phyloP scores from a whole-genome alignment of 306 rosid genomes.

The Crataegus laevigata region DNA sequence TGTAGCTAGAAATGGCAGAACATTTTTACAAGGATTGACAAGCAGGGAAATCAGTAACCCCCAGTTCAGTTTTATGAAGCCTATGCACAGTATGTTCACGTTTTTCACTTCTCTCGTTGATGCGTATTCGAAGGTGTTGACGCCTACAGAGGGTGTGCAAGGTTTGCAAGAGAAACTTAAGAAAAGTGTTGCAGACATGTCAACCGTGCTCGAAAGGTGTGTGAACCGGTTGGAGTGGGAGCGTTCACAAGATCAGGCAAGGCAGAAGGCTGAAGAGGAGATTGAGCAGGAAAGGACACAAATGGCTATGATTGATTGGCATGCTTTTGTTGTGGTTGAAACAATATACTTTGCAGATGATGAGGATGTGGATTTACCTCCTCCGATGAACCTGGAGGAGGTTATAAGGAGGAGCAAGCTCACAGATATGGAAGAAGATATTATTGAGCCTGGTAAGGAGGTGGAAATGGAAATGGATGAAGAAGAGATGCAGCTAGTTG shows the following conservation, averaged over 20 bases:
- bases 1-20: constrained; percentile 93
- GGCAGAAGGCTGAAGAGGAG: constrained; percentile 93
- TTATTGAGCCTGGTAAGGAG: constrained; percentile 78
- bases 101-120: constrained; percentile 94
- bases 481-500: constrained; percentile 90
- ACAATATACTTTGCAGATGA: constrained; percentile 87
- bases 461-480: constrained; percentile 98
- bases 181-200: constrained; percentile 75
- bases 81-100: constrained; percentile 94
- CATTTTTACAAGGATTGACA: constrained; percentile 81
- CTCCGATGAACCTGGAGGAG: constrained; percentile 91
- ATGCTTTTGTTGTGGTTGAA: constrained; percentile 97
- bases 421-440: constrained; percentile 62
- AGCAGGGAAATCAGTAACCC: constrained; percentile 85
- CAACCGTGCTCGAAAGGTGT: constrained; percentile 85
- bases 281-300: constrained; percentile 89
- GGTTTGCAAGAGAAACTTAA: constrained; percentile 63
- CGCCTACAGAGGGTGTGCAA: constrained; percentile 67
- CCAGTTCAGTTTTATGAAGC: constrained; percentile 90
- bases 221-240: constrained; percentile 93
- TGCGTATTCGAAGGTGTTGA: constrained; percentile 88
- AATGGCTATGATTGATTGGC: constrained; percentile 99
- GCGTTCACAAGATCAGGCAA: constrained; percentile 90
- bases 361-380: constrained; percentile 91
- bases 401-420: constrained; percentile 89